Evolutionary conservation across 495 filamentous ascomycete genomes (phyloP).

Genomic region (Talaromyces proteolyticus): DNA sequence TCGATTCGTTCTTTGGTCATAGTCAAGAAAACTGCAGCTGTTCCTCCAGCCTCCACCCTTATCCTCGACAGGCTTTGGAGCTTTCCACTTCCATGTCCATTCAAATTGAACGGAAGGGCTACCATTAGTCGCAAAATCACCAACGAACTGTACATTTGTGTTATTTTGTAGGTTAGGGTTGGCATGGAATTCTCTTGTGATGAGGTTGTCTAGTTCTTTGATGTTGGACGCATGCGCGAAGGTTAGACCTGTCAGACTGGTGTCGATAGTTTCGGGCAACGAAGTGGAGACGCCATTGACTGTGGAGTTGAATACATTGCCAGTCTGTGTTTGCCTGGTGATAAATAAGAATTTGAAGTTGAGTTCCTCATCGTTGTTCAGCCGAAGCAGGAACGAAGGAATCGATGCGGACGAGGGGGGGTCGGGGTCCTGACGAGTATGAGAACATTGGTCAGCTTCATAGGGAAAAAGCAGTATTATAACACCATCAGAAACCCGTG

Average conservation of each 20-base stretch:
- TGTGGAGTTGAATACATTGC: slow-evolving; percentile 32
- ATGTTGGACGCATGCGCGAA: slow-evolving; percentile 82
- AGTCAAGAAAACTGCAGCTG: slow-evolving; percentile 93
- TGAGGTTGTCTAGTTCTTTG: slow-evolving; percentile 85
- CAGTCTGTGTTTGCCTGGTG: slow-evolving; percentile 59
- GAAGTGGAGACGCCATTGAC: slow-evolving; percentile 46
- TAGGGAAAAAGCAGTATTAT: background rate
- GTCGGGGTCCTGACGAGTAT: slow-evolving; percentile 67
- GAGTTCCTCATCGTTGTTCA: slow-evolving; percentile 86
- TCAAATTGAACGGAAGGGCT: slow-evolving; percentile 81
- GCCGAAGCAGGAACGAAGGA: slow-evolving; percentile 78
- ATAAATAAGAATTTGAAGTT: slow-evolving; percentile 89
- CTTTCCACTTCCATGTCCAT: slow-evolving; percentile 96
- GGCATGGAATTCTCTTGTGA: slow-evolving; percentile 92
- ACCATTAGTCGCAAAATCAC: slow-evolving; percentile 78
- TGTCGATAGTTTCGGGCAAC: slow-evolving; percentile 51
- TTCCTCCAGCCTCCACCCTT: slow-evolving; percentile 91
- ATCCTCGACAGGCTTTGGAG: slow-evolving; percentile 78
- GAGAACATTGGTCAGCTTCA: slow-evolving; percentile 1
- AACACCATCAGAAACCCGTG: no score
- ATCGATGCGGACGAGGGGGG: slow-evolving; percentile 40
- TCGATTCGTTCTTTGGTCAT: slow-evolving; percentile 87
- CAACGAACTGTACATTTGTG: slow-evolving; percentile 86
- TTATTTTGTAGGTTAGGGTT: slow-evolving; percentile 98
- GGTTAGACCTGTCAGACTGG: slow-evolving; percentile 80